A percentile compares a stretch with the other conserved stretches of the same genome.
Conservation (phyloP, 2,329 filamentous ascomycete species). For the Cladosporium velox region DNA sequence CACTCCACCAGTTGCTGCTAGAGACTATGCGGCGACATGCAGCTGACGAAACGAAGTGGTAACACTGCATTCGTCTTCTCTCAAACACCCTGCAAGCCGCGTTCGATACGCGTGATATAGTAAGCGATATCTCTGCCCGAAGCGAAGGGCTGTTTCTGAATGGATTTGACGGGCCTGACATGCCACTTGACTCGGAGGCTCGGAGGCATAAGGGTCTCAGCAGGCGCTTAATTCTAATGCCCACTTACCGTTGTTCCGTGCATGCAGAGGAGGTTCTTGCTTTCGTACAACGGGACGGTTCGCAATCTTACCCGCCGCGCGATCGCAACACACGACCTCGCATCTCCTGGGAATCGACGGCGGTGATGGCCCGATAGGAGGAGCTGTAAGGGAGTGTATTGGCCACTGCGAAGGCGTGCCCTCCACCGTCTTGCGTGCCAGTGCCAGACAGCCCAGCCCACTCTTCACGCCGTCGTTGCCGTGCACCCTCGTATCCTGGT, state of each 20-base stretch:
- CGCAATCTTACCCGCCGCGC: slow-evolving; percentile 1
- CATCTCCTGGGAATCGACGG: not conserved
- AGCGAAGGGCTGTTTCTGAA: not conserved
- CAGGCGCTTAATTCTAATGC: slow-evolving; percentile 5
- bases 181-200: slow-evolving; percentile 6
- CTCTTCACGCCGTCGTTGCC: not conserved
- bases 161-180: not conserved
- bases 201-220: slow-evolving; percentile 1
- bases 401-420: not conserved
- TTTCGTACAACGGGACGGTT: slow-evolving; percentile 6
- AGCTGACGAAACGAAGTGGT: not conserved
- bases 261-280: slow-evolving; percentile 13
- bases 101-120: not conserved
- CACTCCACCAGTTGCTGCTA: not conserved
- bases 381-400: not conserved
- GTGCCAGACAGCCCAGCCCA: not conserved
- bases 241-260: slow-evolving; percentile 14
- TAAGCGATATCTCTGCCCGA: not conserved
- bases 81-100: not conserved
- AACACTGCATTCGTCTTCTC: not conserved
- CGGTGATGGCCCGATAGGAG: not conserved
- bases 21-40: not conserved
- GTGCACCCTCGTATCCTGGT: not conserved
- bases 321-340: not conserved
- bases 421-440: not conserved